phyloP scores from a whole-genome alignment of 805 yeast genomes.

The Candida stauntonica region DNA sequence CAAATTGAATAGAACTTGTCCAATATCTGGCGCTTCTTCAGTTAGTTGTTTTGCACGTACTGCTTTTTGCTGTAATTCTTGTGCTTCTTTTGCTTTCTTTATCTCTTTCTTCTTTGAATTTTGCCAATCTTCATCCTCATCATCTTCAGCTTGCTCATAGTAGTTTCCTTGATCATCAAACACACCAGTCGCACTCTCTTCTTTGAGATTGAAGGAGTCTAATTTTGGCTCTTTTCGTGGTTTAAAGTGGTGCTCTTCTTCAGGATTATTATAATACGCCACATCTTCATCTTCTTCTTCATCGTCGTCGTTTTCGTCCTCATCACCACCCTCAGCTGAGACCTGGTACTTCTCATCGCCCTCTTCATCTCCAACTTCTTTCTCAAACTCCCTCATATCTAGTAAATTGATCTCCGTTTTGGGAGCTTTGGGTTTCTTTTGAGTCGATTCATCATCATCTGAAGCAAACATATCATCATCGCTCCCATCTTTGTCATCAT shows the following conservation, averaged over 20 bases:
- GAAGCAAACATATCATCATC: conserved; percentile 23
- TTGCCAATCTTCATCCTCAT: conserved; percentile 34
- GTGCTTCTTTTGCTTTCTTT: conserved; percentile 32
- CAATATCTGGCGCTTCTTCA: conserved; percentile 6
- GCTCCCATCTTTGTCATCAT: conserved; percentile 19
- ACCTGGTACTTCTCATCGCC: conserved; percentile 8
- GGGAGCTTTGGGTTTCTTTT: too few species aligned
- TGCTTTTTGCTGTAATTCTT: conserved; percentile 25
- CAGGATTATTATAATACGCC: conserved; percentile 21
- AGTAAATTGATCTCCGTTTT: too few species aligned
- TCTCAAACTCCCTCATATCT: conserved; percentile 37
- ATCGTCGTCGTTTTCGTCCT: conserved; percentile 19
- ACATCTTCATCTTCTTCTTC: conserved; percentile 15
- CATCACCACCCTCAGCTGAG: conserved; percentile 19
- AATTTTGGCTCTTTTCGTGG: conserved; percentile 35
- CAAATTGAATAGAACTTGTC: conserved; percentile 30
- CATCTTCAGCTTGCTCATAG: conserved; percentile 34
- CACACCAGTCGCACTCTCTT: conserved; percentile 54
- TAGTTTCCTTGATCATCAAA: conserved; percentile 62
- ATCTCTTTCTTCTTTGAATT: conserved; percentile 35
- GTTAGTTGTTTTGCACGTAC: conserved; percentile 14
- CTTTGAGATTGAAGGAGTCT: conserved; percentile 58
- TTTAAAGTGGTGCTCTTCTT: conserved; percentile 13
- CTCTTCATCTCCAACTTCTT: conserved; percentile 17
- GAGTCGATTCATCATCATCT: conserved; percentile 22